phyloP scores from a whole-genome alignment of 2,329 filamentous ascomycete species.

The Cladosporium sphaerospermum region DNA sequence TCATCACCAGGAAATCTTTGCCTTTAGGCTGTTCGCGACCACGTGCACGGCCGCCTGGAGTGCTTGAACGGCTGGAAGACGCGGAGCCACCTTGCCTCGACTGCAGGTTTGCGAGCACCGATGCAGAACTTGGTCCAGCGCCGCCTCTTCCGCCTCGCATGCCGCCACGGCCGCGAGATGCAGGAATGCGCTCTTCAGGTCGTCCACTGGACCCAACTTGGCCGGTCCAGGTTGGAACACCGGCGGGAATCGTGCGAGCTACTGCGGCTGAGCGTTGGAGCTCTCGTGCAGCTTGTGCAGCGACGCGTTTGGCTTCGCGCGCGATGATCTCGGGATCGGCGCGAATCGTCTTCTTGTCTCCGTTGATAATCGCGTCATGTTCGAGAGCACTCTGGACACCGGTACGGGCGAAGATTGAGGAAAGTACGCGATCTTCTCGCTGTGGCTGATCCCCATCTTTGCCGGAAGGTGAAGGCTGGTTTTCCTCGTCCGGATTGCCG shows the following conservation, averaged over 20 bases:
- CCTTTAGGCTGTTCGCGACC: constrained; percentile 28
- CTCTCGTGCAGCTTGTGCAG: constrained; percentile 68
- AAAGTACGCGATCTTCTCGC: constrained; percentile 70
- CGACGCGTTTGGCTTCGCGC: constrained; percentile 73
- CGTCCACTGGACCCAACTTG: constrained; percentile 71
- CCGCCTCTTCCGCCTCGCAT: constrained; percentile 31
- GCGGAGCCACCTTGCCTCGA: constrained; percentile 33
- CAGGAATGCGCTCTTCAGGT: constrained; percentile 49
- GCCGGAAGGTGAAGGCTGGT: constrained; percentile 12
- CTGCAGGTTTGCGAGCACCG: constrained; percentile 39
- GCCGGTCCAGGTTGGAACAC: constrained; percentile 91
- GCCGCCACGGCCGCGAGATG: constrained; percentile 39
- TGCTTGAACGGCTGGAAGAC: constrained; percentile 24
- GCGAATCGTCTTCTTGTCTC: constrained; percentile 57
- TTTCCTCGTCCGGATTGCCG: constrained; percentile 24
- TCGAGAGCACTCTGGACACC: constrained; percentile 87
- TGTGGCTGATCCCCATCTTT: constrained; percentile 20
- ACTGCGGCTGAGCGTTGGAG: constrained; percentile 67
- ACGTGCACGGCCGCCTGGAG: background rate
- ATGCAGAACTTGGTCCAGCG: constrained; percentile 34
- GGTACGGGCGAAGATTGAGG: constrained; percentile 79
- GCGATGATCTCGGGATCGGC: constrained; percentile 75
- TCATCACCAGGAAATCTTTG: constrained; percentile 46
- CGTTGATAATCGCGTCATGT: constrained; percentile 84
- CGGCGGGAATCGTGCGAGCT: constrained; percentile 67